Base-by-base conservation (phyloP, 1,139 yeast species). In the Debaryomyces udenii region DNA sequence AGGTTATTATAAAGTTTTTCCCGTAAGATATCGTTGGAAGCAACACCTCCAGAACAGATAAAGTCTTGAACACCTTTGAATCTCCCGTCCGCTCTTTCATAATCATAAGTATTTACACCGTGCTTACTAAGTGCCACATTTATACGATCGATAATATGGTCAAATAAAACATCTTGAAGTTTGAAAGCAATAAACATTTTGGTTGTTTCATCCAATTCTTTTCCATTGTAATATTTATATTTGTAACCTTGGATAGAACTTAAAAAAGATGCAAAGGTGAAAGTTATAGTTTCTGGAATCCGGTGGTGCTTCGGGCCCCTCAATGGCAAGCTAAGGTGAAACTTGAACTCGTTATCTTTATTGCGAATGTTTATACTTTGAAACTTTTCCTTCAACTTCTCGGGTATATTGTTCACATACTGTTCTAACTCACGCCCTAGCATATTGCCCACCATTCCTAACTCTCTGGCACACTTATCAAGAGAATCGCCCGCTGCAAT, bases 11-110 rank as follows among this genome's bases (percentile, higher is more conserved):
- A 55, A 7, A 89, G 65, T 61, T 76, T 73, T 5, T 57, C 44
- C 37, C 97, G 67, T 14, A 93, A 68, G 15, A 70, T 62, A 37
- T 57, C 46, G 55, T 90, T 93, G 1, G 96, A 83, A 1, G 94
- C 96, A 1, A 93, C 98, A 4, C 99, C 99, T 6, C 99, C 99
- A 0, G 98, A 86, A 44, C 91, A 81, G 1, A 93, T 86, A 51
- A 91, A 76, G 48, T 81, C 80, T 17, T 64, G 59, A 4, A 81
- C 78, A 2, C 68, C 70, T 1, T 48, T 46, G 18, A 81, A 63
- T 43, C 69, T 67, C 1, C 69, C 67, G 24, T 64, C 63, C 3
- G 63, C 65, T 3, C 36, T 37, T 4, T 46, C 42, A 31, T 44
- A 47, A 2, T 15, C 4, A 3, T 32, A 37, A 6, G 37, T 36